These are phyloP conservation scores for Kazachstania sp. DNA, from an alignment of 1,139 yeast species.

Conservation along the genomic window DNA sequence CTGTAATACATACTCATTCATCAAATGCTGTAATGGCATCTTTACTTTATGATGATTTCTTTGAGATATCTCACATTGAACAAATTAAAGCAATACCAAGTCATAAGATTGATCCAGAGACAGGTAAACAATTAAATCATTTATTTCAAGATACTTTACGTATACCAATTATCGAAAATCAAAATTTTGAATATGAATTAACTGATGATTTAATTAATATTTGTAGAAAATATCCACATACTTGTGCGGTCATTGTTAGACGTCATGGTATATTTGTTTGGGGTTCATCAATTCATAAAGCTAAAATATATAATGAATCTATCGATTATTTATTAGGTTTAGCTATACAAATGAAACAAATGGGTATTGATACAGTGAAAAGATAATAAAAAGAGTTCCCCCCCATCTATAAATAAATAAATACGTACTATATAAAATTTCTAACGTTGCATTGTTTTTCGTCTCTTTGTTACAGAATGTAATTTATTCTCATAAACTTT, in stretches of 20 bases:
- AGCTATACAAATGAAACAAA: slow-evolving; percentile 69
- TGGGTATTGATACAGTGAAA: slow-evolving; percentile 43
- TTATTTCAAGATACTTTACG: slow-evolving; percentile 65
- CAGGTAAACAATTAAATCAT: slow-evolving; percentile 35
- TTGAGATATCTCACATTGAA: slow-evolving; percentile 72
- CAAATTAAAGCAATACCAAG: slow-evolving; percentile 89
- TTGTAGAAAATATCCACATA: slow-evolving; percentile 56
- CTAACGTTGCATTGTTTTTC: slow-evolving; percentile 4
- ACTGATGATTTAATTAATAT: slow-evolving; percentile 60
- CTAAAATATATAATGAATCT: slow-evolving; percentile 87
- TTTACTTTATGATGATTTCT: slow-evolving; percentile 58
- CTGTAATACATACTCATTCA: slow-evolving; percentile 93
- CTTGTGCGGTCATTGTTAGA: slow-evolving; percentile 83
- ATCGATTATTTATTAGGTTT: slow-evolving; percentile 80
- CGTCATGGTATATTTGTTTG: slow-evolving; percentile 93
- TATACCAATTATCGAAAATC: slow-evolving; percentile 86
- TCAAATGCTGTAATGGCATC: slow-evolving; percentile 80
- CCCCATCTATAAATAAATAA: neutral
- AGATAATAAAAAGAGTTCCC: neutral
- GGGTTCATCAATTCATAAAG: slow-evolving; percentile 91
- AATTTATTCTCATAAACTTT: slow-evolving; percentile 11
- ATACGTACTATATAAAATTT: too few relatives aligned
- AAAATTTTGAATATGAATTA: slow-evolving; percentile 80
- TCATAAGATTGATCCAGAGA: slow-evolving; percentile 40
- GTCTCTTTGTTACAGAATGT: slow-evolving; percentile 4